Percentiles rank a stretch among this genome's conserved stretches.
These are phyloP conservation scores for Ailanthus altissimus DNA, from an alignment of 345 rosid genomes.

Conservation along the genomic window DNA sequence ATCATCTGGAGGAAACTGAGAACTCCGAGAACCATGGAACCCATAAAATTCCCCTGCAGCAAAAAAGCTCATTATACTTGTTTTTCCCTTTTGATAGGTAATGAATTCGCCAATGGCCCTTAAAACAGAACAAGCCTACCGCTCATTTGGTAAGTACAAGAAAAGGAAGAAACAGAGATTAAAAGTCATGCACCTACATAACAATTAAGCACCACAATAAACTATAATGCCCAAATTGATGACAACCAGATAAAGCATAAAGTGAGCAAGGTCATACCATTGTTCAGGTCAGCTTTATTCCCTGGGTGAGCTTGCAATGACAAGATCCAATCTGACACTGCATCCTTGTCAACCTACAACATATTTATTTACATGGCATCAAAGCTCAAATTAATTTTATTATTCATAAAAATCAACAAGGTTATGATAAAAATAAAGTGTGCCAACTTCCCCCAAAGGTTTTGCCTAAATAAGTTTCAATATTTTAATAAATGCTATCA, in stretches of 20 bases:
- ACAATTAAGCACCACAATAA: background rate
- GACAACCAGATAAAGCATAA: background rate
- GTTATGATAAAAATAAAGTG: background rate
- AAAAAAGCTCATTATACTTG: conserved; percentile 14
- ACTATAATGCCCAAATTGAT: conserved; percentile 7
- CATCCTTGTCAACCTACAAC: conserved; percentile 64
- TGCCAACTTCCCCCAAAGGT: background rate
- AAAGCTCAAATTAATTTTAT: background rate
- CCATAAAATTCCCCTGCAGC: conserved; percentile 83
- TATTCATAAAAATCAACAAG: background rate
- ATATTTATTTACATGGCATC: conserved; percentile 7
- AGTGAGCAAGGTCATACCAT: conserved; percentile 47
- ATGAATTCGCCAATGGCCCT: background rate
- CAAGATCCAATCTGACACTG: conserved; percentile 70
- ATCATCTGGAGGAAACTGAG: conserved; percentile 56
- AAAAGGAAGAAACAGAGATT: background rate
- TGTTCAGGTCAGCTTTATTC: conserved; percentile 37
- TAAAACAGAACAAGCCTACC: background rate
- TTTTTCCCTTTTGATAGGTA: background rate
- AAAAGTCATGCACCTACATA: background rate
- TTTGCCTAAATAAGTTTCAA: background rate
- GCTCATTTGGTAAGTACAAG: background rate
- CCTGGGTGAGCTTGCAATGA: conserved; percentile 71
- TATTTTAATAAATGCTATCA: background rate
- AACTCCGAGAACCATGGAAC: conserved; percentile 73